Base-by-base conservation (phyloP, 441 rosid genomes). In the Bocquillonia castaneifolia region DNA sequence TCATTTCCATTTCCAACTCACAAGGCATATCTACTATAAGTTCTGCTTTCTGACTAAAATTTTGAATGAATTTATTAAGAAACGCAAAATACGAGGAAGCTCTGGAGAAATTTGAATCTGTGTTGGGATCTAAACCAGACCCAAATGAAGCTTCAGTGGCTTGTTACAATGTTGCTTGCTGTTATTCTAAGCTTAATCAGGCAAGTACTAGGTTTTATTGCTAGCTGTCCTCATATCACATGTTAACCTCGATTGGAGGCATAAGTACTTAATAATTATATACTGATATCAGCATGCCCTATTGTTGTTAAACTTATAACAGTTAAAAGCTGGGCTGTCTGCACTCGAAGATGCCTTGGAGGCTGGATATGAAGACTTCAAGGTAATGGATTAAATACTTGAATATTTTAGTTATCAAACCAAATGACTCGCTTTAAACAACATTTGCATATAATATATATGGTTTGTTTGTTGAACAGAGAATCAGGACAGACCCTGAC, bases 131-230 rank as follows among this genome's bases (percentile, higher is more conserved):
- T 17, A 93, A 81, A 86, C 97, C 99, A 61, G 86, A 88, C 29
- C 70, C 81, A 29, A 67, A 67, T 48, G 99, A 93, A 83, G 82
- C 96, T 77, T 71, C 99, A 3, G 89, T 89, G 22, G 93, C 97
- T 22, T 82, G 95, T 76, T 91, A 93, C 86, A 91, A 91, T 75
- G 97, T 93, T 28, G 96, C 97, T 31, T 93, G 95, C 74, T 91
- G 97, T 66, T 93, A 89, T 79, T 87, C 95, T 29, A 91, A 89
- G 86, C 97, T 91, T 70, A 81, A 88, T 77, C 95, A 84, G 93
- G 99, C 89, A 77, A 23, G 10, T 57, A 36, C 18, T 37, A 12
- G n/a, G n/a, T n/a, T n/a, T n/a, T n/a, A n/a, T n/a, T n/a, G n/a
- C n/a, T n/a, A n/a, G n/a, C n/a, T n/a, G n/a, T n/a, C n/a, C n/a